Percentiles rank a stretch among this genome's conserved stretches.
phyloP scores from a whole-genome alignment of 495 filamentous ascomycete species.

The Choiromyces venosus region DNA sequence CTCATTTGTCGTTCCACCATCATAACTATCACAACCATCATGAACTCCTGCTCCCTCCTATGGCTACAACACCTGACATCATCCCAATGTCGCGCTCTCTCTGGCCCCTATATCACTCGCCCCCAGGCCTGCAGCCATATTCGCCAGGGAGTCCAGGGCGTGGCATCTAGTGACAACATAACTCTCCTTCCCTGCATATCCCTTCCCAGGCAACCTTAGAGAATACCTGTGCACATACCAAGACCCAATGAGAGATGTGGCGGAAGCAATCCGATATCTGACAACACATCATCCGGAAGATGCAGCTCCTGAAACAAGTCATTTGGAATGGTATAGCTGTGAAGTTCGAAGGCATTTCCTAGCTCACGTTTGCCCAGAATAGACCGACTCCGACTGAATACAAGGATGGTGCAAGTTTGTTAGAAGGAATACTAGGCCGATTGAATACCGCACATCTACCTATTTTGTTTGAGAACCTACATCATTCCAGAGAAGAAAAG shows the following conservation, averaged over 20 bases:
- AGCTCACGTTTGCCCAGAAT: conserved; percentile 30
- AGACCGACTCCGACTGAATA: conserved; percentile 36
- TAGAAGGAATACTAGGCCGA: conserved; percentile 30
- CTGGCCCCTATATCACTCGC: conserved; percentile 30
- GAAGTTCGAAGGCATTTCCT: conserved; percentile 40
- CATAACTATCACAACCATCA: conserved; percentile 22
- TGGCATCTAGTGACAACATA: conserved; percentile 37
- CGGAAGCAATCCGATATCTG: conserved; percentile 36
- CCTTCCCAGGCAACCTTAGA: conserved; percentile 27
- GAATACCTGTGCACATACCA: conserved; percentile 26
- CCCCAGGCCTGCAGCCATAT: conserved; percentile 31
- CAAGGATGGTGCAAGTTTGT: conserved; percentile 20
- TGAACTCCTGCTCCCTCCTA: conserved; percentile 34
- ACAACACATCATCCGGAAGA: conserved; percentile 27
- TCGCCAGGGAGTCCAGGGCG: conserved; percentile 32
- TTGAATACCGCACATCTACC: conserved; percentile 38
- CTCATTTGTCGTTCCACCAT: conserved; percentile 12
- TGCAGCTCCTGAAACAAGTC: conserved; percentile 29
- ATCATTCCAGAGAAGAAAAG: conserved; percentile 26
- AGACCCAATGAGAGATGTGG: conserved; percentile 29
- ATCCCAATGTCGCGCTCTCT: conserved; percentile 26
- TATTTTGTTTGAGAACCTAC: conserved; percentile 28
- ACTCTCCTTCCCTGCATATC: conserved; percentile 27
- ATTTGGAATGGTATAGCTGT: conserved; percentile 41
- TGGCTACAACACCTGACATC: conserved; percentile 40